Percentiles rank a stretch among this genome's conserved stretches.
phyloP scores from a whole-genome alignment of 2,329 filamentous ascomycete species.

The Penicillium frequentans region DNA sequence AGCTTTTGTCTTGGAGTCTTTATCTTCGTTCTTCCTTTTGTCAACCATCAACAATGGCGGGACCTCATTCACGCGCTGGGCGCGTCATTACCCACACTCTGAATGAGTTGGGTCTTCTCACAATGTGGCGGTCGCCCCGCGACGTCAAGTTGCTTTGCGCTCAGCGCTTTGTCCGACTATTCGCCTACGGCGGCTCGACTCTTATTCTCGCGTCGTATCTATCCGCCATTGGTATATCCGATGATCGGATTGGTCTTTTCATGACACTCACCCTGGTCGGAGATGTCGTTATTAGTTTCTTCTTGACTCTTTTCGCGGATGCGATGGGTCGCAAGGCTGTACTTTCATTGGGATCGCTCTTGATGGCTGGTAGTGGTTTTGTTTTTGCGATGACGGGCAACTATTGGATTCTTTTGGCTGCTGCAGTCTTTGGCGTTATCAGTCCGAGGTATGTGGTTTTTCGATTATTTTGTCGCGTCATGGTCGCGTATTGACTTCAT shows the following conservation, averaged over 20 bases:
- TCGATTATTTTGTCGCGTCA: too few relatives aligned
- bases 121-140: constrained; percentile 37
- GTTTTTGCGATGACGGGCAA: constrained; percentile 57
- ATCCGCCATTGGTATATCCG: constrained; percentile 55
- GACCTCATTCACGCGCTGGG: background rate
- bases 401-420: constrained; percentile 60
- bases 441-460: constrained; percentile 48
- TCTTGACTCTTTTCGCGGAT: constrained; percentile 61
- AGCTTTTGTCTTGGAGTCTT: too few relatives aligned
- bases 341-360: constrained; percentile 51
- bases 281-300: constrained; percentile 60
- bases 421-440: constrained; percentile 62
- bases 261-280: constrained; percentile 64
- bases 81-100: constrained; percentile 16
- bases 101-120: constrained; percentile 37
- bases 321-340: constrained; percentile 57
- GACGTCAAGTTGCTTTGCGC: constrained; percentile 43
- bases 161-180: constrained; percentile 54
- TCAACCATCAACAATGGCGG: constrained; percentile 21
- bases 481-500: background rate
- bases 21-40: background rate
- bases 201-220: constrained; percentile 65
- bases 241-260: constrained; percentile 62
- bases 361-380: constrained; percentile 60
- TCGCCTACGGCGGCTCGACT: constrained; percentile 63